Conservation (phyloP, 768 basidiomycete species). For the Leccinellum rugosiceps region DNA sequence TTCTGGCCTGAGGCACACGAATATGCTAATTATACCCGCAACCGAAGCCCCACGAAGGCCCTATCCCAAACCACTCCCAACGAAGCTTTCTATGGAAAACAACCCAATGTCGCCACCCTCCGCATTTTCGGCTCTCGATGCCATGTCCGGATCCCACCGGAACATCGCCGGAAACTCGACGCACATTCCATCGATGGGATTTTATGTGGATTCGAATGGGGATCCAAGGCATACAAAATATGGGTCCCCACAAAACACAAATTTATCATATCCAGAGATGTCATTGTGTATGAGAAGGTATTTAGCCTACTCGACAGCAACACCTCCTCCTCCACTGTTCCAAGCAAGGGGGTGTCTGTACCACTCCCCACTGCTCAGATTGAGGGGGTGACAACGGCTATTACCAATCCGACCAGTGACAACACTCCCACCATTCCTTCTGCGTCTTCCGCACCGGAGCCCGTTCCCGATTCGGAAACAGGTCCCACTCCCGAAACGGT, state of each 20-base stretch:
- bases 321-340: neutral
- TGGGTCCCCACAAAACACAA: neutral
- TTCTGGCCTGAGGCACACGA: slow-evolving; percentile 22
- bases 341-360: too few species aligned
- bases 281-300: slow-evolving; percentile 2
- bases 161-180: slow-evolving; percentile 1
- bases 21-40: slow-evolving; percentile 3
- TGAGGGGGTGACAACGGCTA: neutral
- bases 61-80: slow-evolving; percentile 13
- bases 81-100: slow-evolving; percentile 19
- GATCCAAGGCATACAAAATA: slow-evolving; percentile 9
- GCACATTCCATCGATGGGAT: slow-evolving; percentile 6
- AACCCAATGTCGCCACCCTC: slow-evolving; percentile 21
- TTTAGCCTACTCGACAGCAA: neutral
- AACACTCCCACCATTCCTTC: neutral
- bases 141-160: slow-evolving; percentile 1
- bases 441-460: too few species aligned
- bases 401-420: neutral
- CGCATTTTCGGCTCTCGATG: slow-evolving; percentile 21
- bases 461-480: too few species aligned
- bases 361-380: neutral
- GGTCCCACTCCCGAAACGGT: too few species aligned
- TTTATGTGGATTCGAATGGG: neutral
- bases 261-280: neutral
- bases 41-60: slow-evolving; percentile 2